These are phyloP conservation scores for Ilex aquifolium DNA, from an alignment of 257 asterid genomes.

Conservation along the genomic window DNA sequence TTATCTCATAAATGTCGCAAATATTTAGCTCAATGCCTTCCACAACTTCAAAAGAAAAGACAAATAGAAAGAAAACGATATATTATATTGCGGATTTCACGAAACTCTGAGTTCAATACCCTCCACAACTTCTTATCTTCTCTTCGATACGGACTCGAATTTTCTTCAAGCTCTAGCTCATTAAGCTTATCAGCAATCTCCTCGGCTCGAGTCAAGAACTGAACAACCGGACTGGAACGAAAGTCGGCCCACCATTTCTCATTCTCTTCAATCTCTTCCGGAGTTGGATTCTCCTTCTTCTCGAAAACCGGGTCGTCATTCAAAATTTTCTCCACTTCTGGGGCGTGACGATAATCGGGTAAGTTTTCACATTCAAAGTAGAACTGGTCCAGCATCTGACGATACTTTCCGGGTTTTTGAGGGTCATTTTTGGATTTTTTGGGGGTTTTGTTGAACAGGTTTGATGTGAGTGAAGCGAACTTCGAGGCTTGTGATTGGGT, in stretches of 20 bases:
- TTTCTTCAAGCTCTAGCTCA: constrained; percentile 65
- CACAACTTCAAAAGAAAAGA: background rate
- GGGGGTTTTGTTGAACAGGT: constrained; percentile 45
- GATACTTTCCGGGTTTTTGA: constrained; percentile 51
- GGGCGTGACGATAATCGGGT: constrained; percentile 71
- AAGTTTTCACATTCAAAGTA: constrained; percentile 80
- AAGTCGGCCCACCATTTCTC: constrained; percentile 73
- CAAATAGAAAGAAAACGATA: background rate
- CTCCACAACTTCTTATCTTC: constrained; percentile 84
- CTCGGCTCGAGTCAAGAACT: constrained; percentile 72
- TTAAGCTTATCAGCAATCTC: constrained; percentile 72
- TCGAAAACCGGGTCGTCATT: constrained; percentile 63
- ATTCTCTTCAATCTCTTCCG: constrained; percentile 78
- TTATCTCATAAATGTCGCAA: background rate
- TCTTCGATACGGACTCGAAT: constrained; percentile 51
- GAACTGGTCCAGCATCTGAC: constrained; percentile 66
- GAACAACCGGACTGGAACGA: constrained; percentile 60
- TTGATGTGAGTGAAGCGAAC: constrained; percentile 64
- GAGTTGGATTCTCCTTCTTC: constrained; percentile 68
- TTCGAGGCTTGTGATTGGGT: constrained; percentile 38
- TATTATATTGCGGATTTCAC: no score
- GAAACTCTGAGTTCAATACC: constrained; percentile 27
- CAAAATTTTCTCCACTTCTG: constrained; percentile 68
- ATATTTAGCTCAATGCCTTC: background rate
- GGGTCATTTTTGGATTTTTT: constrained; percentile 35